Evolutionary conservation across 2,329 filamentous ascomycete species (phyloP), one percentile per base, ranked within the genome.

Genomic region (Chaetomium sp.): DNA sequence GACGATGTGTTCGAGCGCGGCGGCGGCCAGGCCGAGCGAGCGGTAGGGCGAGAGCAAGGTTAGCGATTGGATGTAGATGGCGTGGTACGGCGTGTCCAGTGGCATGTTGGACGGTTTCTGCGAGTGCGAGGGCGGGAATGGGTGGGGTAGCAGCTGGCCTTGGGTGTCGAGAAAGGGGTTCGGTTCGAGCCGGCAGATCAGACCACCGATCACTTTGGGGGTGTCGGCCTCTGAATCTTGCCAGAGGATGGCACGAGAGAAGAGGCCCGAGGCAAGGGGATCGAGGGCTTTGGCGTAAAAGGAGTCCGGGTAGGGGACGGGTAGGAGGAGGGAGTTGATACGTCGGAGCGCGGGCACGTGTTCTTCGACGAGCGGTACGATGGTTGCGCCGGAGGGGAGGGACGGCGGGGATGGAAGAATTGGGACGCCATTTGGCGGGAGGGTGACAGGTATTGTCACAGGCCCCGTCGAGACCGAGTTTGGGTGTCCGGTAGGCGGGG

Each of bases 61-160:
- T 1, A 90, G 80, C 4, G 85, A 87, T 72, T 88, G 87, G 69
- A 90, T 85, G 76, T 90, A 90, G 7, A 90, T 78, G 65, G 81
- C 81, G 65, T 83, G 78, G 63, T 76, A 70, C 5, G 74, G 65
- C 21, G 69, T 70, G 4, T 68, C 53, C 58, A 61, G 54, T 13
- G 61, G 25, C 25, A 55, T 16, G 27, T 51, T 29, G 29, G 55
- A 16, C 25, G 19, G 23, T 54, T 65, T 68, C 55, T 42, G 42
- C 12, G 51, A n/a, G 16, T 60, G 25, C 6, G 59, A 25, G 1
- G 58, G 64, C 2, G 54, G 63, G 4, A 55, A 47, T 9, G 51
- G 64, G 6, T 62, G 56, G 5, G 63, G 56, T 33, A 61, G 50
- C 25, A 63, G 67, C 38, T 53, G 60, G 50, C 70, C 70, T 12